Conservation (phyloP, 2,329 filamentous ascomycete species). For the Xylariaceae sp. region DNA sequence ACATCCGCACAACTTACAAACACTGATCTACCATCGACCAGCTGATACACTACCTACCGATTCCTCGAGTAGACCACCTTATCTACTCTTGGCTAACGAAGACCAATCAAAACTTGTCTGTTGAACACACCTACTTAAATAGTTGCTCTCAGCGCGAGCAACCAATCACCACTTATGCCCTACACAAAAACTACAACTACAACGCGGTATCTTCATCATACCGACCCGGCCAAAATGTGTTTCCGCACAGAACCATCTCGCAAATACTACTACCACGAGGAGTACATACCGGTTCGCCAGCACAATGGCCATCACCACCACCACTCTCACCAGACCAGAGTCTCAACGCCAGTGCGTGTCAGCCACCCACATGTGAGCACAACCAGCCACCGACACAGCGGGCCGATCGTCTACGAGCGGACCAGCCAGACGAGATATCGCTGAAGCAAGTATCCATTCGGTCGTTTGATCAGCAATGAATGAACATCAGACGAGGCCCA, state of each 20-base stretch:
- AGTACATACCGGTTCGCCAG: constrained; percentile 47
- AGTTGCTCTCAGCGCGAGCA: too few relatives aligned
- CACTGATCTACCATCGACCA: too few relatives aligned
- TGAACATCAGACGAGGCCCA: too few relatives aligned
- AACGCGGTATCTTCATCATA: constrained; percentile 10
- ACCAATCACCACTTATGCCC: constrained; percentile 5
- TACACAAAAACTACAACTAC: constrained; percentile 16
- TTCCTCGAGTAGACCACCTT: too few relatives aligned
- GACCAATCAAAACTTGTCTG: too few relatives aligned
- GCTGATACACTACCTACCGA: too few relatives aligned
- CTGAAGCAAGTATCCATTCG: constrained; percentile 1
- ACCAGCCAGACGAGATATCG: constrained; percentile 36
- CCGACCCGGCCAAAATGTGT: constrained; percentile 44
- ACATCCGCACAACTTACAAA: too few relatives aligned
- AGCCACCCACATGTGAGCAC: constrained; percentile 41
- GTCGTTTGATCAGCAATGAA: too few relatives aligned
- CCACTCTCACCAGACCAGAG: constrained; percentile 34
- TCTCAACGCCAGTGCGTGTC: constrained; percentile 37
- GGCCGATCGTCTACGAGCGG: constrained; percentile 40
- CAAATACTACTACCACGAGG: constrained; percentile 56
- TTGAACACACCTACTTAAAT: too few relatives aligned
- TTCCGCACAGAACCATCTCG: constrained; percentile 44
- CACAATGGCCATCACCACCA: constrained; percentile 33
- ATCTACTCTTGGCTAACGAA: too few relatives aligned
- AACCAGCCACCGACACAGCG: constrained; percentile 33